Percentiles rank a stretch among this genome's conserved stretches.
phyloP scores from a whole-genome alignment of 1,139 yeast species.

The Hyphopichia khmerensis region DNA sequence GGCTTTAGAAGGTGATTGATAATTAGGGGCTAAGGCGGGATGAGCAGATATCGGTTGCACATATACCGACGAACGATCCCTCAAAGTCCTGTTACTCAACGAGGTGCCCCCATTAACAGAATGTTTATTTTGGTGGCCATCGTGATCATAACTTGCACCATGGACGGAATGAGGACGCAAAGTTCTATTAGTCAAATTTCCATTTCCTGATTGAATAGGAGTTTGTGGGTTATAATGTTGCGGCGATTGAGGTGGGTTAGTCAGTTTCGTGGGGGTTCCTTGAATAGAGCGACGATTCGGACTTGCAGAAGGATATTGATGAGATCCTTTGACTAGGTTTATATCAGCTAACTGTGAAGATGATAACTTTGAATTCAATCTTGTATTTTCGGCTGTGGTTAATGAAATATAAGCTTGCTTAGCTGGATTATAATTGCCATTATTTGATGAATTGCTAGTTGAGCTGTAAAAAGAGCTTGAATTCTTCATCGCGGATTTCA shows the following conservation, averaged over 20 bases:
- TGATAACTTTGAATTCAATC: constrained; percentile 62
- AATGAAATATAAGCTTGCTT: constrained; percentile 63
- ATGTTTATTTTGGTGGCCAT: neutral
- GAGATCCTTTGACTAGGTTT: constrained; percentile 4
- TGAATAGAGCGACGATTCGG: constrained; percentile 5
- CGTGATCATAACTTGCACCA: constrained; percentile 2
- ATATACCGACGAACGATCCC: constrained; percentile 28
- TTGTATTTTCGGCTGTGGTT: constrained; percentile 76
- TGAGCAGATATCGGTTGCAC: constrained; percentile 46
- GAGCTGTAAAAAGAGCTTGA: constrained; percentile 28
- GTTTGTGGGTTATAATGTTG: constrained; percentile 3
- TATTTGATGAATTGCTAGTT: constrained; percentile 11
- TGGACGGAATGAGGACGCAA: constrained; percentile 36
- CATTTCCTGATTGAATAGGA: constrained; percentile 1
- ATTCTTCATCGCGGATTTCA: constrained; percentile 67
- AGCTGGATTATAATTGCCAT: constrained; percentile 39
- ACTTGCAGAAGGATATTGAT: constrained; percentile 7
- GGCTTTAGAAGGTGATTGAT: constrained; percentile 42
- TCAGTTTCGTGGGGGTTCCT: constrained; percentile 7
- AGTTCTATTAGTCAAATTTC: constrained; percentile 2
- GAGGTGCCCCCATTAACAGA: constrained; percentile 9
- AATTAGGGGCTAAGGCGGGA: constrained; percentile 40
- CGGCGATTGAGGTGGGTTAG: constrained; percentile 5
- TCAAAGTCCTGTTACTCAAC: constrained; percentile 34
- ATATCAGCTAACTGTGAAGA: constrained; percentile 31